Evolutionary conservation across 805 yeast genomes (phyloP).

Genomic region (Wickerhamomyces pijperi): DNA sequence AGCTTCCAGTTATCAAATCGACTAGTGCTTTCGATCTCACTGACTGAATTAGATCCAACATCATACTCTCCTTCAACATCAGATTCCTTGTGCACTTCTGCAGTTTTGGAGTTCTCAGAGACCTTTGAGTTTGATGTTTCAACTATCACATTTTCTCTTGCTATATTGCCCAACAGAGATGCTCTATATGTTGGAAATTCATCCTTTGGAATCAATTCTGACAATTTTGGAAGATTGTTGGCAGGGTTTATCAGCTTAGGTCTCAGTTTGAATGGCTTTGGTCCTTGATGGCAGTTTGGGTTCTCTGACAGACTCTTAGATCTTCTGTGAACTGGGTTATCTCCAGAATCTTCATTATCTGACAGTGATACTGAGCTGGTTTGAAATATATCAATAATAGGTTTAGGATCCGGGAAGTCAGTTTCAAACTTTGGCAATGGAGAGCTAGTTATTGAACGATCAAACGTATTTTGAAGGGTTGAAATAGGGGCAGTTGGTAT

Average conservation of each 20-base stretch:
- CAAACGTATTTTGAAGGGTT: neutral
- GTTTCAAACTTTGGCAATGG: slow-evolving; percentile 10
- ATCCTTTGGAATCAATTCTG: slow-evolving; percentile 1
- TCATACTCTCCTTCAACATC: neutral
- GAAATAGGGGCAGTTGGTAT: neutral
- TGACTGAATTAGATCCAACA: neutral
- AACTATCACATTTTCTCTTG: no score
- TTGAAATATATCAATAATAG: slow-evolving; percentile 9
- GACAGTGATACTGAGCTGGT: slow-evolving; percentile 7
- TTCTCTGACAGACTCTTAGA: neutral
- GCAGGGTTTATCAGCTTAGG: neutral
- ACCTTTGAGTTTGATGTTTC: no score
- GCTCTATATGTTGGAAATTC: neutral
- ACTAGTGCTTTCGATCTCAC: neutral
- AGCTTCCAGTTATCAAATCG: neutral
- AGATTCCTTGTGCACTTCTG: no score
- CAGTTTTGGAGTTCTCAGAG: no score
- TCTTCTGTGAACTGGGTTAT: neutral
- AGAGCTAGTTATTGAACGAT: slow-evolving; percentile 7
- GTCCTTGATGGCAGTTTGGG: neutral
- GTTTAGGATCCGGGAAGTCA: slow-evolving; percentile 12
- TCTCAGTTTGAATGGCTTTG: slow-evolving; percentile 1
- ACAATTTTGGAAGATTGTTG: neutral
- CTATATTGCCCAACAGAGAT: no score
- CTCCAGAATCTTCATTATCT: neutral